phyloP scores from a whole-genome alignment of 768 basidiomycete species.

The Lactifluus subvellereus region DNA sequence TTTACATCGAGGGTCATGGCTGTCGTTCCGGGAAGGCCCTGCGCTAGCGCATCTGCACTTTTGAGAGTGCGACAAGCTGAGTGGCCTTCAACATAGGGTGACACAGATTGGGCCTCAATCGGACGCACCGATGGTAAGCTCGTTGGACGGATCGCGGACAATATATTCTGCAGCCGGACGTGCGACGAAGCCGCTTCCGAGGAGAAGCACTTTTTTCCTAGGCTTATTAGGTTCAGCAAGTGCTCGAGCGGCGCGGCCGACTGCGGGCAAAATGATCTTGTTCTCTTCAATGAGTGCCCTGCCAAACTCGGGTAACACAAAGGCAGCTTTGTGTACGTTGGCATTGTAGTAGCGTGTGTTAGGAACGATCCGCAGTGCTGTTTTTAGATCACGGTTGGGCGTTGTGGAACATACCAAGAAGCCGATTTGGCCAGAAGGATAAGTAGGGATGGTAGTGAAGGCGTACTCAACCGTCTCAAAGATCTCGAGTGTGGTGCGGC shows the following conservation, averaged over 20 bases:
- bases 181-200: slow-evolving; percentile 95
- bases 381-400: slow-evolving; percentile 58
- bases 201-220: slow-evolving; percentile 73
- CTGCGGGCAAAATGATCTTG: slow-evolving; percentile 63
- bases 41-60: slow-evolving; percentile 63
- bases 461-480: slow-evolving; percentile 88
- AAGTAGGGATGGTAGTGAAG: slow-evolving; percentile 94
- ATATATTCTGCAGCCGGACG: slow-evolving; percentile 96
- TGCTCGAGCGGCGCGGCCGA: slow-evolving; percentile 58
- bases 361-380: slow-evolving; percentile 65
- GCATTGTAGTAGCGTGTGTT: slow-evolving; percentile 82
- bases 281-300: slow-evolving; percentile 67
- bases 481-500: slow-evolving; percentile 57
- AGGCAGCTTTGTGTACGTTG: slow-evolving; percentile 73
- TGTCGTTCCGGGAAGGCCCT: slow-evolving; percentile 61
- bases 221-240: slow-evolving; percentile 39
- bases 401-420: slow-evolving; percentile 87
- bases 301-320: slow-evolving; percentile 91
- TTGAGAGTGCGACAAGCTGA: slow-evolving; percentile 84
- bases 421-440: slow-evolving; percentile 97
- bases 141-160: slow-evolving; percentile 70
- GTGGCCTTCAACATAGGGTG: neutral
- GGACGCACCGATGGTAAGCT: slow-evolving; percentile 72
- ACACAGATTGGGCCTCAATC: neutral
- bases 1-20: slow-evolving; percentile 80